Base-by-base conservation (phyloP, 1,139 yeast genomes). In the Diutina pseudorugosa region DNA sequence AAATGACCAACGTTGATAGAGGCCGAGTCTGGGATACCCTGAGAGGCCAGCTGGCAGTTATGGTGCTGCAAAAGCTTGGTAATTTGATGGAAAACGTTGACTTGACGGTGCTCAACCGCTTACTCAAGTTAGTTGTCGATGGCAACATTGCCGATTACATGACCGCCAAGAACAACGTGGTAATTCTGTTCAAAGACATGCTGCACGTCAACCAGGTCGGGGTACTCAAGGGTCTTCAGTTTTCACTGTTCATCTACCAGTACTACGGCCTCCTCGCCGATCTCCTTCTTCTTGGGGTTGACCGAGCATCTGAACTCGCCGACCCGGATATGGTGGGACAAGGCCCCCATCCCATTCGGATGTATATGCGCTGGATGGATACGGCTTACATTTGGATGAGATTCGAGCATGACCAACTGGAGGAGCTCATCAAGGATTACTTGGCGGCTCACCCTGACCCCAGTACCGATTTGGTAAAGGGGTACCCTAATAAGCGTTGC, bases 141-240 rank as follows among this genome's bases (percentile, higher is more conserved):
- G 86, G 96, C 0, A 87, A 86, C 59, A 79, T 94, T 61, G 98
- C 98, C 4, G 98, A 93, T 64, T 94, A 94, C 64, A 85, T 93
- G 61, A 89, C 96, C 0, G 85, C 98, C 1, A 91, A 91, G 64
- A 90, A 89, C 67, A 94, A 93, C 60, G 82, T 91, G 23, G 79
- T 80, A 41, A 62, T 94, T 41, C 77, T 93, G 1, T 94, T 84
- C 65, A 94, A 94, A 64, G 99, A 94, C 64, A 94, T 94, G 98
- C 86, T 83, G 56, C 96, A 90, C 65, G 83, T 87, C 18, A 93
- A 93, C 65, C 91, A 86, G 61, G 83, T 82, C 63, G 99, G 99
- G 33, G 68, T 94, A 55, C 69, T 94, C 20, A 76, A 95, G 53
- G 99, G 98, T 1, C 70, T 93, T 33, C 96, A 89, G 61, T 94